Evolutionary conservation across 495 filamentous ascomycete species (phyloP).

Genomic region (Tuber umbilicatum): DNA sequence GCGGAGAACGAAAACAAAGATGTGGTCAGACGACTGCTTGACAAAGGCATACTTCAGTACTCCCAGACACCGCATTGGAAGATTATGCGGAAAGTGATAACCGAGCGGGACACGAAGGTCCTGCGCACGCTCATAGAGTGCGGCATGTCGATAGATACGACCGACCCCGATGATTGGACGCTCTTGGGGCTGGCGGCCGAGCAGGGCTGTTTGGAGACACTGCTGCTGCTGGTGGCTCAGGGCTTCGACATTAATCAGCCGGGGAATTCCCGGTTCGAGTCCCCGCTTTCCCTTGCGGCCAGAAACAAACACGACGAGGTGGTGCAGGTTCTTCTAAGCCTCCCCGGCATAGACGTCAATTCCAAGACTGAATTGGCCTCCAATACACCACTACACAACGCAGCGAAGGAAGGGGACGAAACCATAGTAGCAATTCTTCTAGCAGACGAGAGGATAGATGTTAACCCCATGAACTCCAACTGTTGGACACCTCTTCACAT

Average conservation of each 20-base stretch:
- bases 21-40: neutral
- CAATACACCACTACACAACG: neutral
- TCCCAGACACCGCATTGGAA: neutral
- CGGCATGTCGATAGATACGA: neutral
- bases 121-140: neutral
- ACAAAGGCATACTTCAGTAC: neutral
- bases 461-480: neutral
- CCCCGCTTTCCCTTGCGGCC: neutral
- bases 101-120: neutral
- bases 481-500: neutral
- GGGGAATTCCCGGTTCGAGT: neutral
- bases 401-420: constrained; percentile 1
- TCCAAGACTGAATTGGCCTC: neutral
- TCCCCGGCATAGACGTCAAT: neutral
- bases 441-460: neutral
- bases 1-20: neutral
- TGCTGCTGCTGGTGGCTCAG: neutral
- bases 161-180: neutral
- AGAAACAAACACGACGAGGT: neutral
- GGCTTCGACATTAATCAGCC: neutral
- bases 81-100: neutral
- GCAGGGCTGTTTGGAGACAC: neutral
- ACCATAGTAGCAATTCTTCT: neutral
- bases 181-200: neutral
- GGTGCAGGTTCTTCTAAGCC: neutral